Evolutionary conservation across 345 rosid species (phyloP).

Genomic region (Brassica juncea): DNA sequence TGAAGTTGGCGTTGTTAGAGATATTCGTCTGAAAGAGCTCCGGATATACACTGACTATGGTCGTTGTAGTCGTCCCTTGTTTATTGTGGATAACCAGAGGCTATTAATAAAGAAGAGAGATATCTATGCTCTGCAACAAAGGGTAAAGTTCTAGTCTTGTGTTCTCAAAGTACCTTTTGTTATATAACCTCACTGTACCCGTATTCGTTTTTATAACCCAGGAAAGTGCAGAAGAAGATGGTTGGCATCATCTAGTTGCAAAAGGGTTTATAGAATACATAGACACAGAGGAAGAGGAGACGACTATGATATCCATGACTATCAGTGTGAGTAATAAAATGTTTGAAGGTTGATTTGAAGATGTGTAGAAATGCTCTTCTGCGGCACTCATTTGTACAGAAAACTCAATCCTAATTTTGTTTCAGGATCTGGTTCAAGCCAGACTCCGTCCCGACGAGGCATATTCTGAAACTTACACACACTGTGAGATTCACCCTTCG

Average conservation of each 20-base stretch:
- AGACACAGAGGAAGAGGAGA: slow-evolving; percentile 98
- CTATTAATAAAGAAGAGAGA: slow-evolving; percentile 87
- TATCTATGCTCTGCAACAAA: slow-evolving; percentile 79
- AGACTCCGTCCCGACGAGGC: slow-evolving; percentile 77
- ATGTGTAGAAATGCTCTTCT: not conserved
- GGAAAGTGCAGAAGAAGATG: slow-evolving; percentile 87
- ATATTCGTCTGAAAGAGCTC: slow-evolving; percentile 81
- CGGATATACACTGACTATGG: slow-evolving; percentile 97
- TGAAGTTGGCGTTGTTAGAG: slow-evolving; percentile 98
- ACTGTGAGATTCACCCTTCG: slow-evolving; percentile 98
- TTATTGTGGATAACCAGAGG: slow-evolving; percentile 93
- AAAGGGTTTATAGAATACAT: slow-evolving; percentile 92
- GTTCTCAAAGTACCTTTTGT: not conserved
- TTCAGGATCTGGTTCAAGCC: slow-evolving; percentile 94
- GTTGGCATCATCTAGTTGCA: slow-evolving; percentile 94
- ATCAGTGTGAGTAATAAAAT: slow-evolving; percentile 67
- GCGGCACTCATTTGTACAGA: not conserved
- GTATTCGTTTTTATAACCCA: slow-evolving; percentile 39
- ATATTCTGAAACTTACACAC: slow-evolving; percentile 85
- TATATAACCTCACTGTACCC: not conserved
- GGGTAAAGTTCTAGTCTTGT: slow-evolving; percentile 52
- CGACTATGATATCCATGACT: slow-evolving; percentile 99
- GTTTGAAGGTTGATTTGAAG: not conserved
- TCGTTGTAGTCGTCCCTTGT: slow-evolving; percentile 95
- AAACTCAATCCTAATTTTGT: slow-evolving; percentile 22